These are phyloP conservation scores for Periconia macrospinosa DNA, from an alignment of 2,329 filamentous ascomycete species.

Conservation along the genomic window DNA sequence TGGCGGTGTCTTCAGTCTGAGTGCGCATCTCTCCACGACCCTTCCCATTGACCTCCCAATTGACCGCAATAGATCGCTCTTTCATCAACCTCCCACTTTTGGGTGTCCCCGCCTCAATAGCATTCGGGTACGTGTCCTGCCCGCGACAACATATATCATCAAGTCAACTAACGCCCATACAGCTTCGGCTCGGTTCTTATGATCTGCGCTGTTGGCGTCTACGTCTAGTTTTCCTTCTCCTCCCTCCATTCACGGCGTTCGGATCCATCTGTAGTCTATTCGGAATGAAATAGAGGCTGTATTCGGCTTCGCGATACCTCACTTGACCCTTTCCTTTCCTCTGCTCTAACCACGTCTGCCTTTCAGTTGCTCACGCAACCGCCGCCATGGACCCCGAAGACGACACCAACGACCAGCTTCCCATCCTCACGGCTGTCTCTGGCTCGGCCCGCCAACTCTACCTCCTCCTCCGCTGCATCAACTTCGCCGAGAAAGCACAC, in stretches of 20 bases:
- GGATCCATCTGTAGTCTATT: constrained; percentile 38
- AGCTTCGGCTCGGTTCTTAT: constrained; percentile 96
- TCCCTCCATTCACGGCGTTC: constrained; percentile 27
- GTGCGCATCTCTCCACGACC: constrained; percentile 53
- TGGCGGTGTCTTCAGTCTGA: constrained; percentile 80
- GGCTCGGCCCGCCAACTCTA: constrained; percentile 77
- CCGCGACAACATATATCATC: background rate
- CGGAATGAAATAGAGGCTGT: constrained; percentile 42
- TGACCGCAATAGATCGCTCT: constrained; percentile 68
- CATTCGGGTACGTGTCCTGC: constrained; percentile 73
- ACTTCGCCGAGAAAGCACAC: constrained; percentile 61
- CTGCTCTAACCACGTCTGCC: background rate
- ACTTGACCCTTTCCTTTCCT: constrained; percentile 14
- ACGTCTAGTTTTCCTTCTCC: constrained; percentile 67
- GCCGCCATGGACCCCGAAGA: constrained; percentile 41
- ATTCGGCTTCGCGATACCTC: constrained; percentile 27
- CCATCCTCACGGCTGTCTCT: constrained; percentile 73
- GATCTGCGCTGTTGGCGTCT: constrained; percentile 98
- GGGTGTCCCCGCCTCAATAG: constrained; percentile 83
- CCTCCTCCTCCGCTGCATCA: constrained; percentile 64
- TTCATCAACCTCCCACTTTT: constrained; percentile 74
- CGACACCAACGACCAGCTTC: constrained; percentile 46
- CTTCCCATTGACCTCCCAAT: background rate
- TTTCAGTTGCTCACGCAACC: constrained; percentile 3
- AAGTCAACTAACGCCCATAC: constrained; percentile 9